Evolutionary conservation across 75 land plant genomes (phyloP), one percentile per base, ranked within the genome.

Genomic region (Pseudotsuga menziesii): DNA sequence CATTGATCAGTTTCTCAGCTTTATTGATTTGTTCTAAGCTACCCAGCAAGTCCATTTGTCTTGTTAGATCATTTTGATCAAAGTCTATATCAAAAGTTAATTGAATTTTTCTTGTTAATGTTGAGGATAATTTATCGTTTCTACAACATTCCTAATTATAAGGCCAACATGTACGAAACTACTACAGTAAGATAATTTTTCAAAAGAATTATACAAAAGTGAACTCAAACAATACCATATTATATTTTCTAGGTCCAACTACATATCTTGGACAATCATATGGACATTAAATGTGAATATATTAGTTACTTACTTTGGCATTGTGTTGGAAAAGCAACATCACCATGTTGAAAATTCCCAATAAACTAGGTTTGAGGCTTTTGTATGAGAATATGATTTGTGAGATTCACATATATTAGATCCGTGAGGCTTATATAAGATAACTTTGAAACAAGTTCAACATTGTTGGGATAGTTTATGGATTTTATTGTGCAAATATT

Each of bases 1-100:
- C 98, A 77, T 82, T 95, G 61, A 97, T 92, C n/a, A 94, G 81
- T 75, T 91, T 88, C 81, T 97, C 99, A n/a, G 98, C 99, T 78
- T 89, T 91, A 25, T 67, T 83, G 58, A 97, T 94, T 82, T 81
- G 86, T 29, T 91, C 93, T 57, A 85, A 81, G 16, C 78, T 86
- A 16, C 99, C 99, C 57, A 93, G 88, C 23, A 97, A 84, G 78
- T 97, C 99, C 56, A 94, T 95, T 61, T 92, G 90, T 71, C 99
- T 82, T 3, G 90, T 82, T 17, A 87, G 11, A 73, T 90, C 52
- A 56, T 77, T 16, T 36, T 89, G 95, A 79, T 97, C 93, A 56
- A 95, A 89, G 26, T 94, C 99, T 58, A 84, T 87, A 85, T 97
- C 99, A 69, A 90, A 83, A 26, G 89, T 89, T 9, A 97, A 91